Conservation (phyloP, 148 eudicot species). For the Silene latifolia region DNA sequence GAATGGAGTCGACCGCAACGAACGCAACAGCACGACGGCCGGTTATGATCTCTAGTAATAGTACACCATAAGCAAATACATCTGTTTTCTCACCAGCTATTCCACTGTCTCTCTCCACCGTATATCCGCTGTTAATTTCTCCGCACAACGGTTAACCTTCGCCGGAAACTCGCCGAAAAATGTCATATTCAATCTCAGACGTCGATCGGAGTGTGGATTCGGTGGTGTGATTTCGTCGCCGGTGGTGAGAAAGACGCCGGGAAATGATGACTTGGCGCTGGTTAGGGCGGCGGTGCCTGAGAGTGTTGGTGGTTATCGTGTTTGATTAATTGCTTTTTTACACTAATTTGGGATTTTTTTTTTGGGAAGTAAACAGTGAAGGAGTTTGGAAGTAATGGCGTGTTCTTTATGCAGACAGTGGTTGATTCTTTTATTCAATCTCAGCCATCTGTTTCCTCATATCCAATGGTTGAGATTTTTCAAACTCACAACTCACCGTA, state of each 20-base stretch:
- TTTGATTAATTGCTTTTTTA: no score
- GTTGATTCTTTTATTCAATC: no score
- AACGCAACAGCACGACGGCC: constrained; percentile 92
- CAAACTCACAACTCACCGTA: no score
- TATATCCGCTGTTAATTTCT: not conserved
- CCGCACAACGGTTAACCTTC: not conserved
- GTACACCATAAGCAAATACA: constrained; percentile 91
- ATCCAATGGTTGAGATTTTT: no score
- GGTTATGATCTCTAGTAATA: constrained; percentile 81
- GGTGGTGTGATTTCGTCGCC: constrained; percentile 38
- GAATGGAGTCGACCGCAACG: constrained; percentile 68
- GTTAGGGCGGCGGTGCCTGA: constrained; percentile 55
- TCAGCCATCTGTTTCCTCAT: no score
- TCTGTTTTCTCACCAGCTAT: constrained; percentile 87
- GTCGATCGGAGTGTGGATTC: constrained; percentile 20
- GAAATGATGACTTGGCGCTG: constrained; percentile 26
- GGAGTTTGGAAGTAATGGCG: no score
- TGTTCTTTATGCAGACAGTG: no score
- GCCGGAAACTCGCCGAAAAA: not conserved
- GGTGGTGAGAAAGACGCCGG: constrained; percentile 25
- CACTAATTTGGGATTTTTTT: no score
- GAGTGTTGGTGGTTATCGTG: constrained; percentile 42
- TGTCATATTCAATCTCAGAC: not conserved
- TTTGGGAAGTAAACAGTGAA: no score
- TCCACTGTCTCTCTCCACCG: no score